Conservation (phyloP, 768 basidiomycete species). For the Boletus vermiculosoides region DNA sequence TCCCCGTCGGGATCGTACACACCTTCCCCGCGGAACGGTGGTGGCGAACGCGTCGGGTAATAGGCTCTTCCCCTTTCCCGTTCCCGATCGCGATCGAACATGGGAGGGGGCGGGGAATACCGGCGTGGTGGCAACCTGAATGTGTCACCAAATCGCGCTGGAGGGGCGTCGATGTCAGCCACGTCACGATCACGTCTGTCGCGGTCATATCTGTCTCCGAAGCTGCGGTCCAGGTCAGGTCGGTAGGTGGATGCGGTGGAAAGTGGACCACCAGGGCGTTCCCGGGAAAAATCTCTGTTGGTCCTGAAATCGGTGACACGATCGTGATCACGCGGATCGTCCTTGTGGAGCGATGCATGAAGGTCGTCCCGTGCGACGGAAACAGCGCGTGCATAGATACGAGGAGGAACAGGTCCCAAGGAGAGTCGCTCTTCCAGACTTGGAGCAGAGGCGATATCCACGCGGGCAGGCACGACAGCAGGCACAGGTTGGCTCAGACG, state of each 20-base stretch:
- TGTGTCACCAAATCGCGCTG: constrained; percentile 37
- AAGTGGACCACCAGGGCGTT: constrained; percentile 26
- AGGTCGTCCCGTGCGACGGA: constrained; percentile 37
- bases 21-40: constrained; percentile 24
- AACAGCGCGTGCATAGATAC: constrained; percentile 21
- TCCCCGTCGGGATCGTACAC: constrained; percentile 36
- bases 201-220: constrained; percentile 31
- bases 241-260: constrained; percentile 33
- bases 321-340: constrained; percentile 30
- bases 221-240: constrained; percentile 38
- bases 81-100: constrained; percentile 35
- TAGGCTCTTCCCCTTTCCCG: constrained; percentile 29
- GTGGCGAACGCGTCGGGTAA: constrained; percentile 34
- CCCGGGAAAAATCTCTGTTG: constrained; percentile 37
- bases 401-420: constrained; percentile 28
- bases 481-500: constrained; percentile 35
- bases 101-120: constrained; percentile 29
- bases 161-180: constrained; percentile 35
- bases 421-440: constrained; percentile 45
- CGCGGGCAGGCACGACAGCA: constrained; percentile 15
- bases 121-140: constrained; percentile 21
- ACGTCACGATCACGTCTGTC: constrained; percentile 41
- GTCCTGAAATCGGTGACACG: constrained; percentile 25
- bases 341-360: constrained; percentile 31
- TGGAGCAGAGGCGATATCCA: constrained; percentile 29